Percentiles rank a stretch among this genome's conserved stretches.
These are phyloP conservation scores for Clonostachys byssicola DNA, from an alignment of 2,329 filamentous ascomycete species.

Conservation along the genomic window DNA sequence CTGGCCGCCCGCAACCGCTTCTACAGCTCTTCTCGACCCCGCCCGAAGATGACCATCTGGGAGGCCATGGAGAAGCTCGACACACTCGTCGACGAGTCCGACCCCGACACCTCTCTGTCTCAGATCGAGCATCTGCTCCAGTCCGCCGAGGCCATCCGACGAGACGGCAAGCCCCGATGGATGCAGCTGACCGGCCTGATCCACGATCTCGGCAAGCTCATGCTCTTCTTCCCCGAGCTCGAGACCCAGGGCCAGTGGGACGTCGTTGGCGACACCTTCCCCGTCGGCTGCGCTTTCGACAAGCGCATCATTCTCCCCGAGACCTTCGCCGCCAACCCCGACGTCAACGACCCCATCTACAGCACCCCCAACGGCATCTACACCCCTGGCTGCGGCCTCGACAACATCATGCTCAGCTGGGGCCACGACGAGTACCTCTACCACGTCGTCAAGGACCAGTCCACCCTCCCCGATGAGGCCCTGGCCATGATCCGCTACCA, in stretches of 20 bases:
- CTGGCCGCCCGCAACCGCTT: constrained; percentile 64
- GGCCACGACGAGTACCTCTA: constrained; percentile 88
- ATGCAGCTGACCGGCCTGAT: constrained; percentile 77
- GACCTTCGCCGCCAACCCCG: constrained; percentile 74
- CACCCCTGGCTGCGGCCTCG: constrained; percentile 70
- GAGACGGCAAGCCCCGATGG: constrained; percentile 78
- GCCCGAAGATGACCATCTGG: constrained; percentile 80
- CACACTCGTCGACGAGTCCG: constrained; percentile 84
- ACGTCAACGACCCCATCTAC: constrained; percentile 67
- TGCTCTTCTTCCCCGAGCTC: constrained; percentile 67
- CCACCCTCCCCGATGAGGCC: constrained; percentile 71
- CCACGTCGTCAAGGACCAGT: constrained; percentile 80
- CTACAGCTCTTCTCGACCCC: constrained; percentile 52
- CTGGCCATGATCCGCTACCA: constrained; percentile 93
- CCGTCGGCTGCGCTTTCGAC: constrained; percentile 73
- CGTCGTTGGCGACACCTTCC: constrained; percentile 84
- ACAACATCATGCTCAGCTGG: constrained; percentile 88
- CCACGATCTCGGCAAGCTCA: constrained; percentile 76
- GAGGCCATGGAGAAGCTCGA: constrained; percentile 90
- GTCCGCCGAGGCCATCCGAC: constrained; percentile 82
- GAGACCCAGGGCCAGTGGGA: constrained; percentile 84
- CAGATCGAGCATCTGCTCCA: constrained; percentile 91
- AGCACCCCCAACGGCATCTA: constrained; percentile 78
- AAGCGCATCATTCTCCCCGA: constrained; percentile 75
- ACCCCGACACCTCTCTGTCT: constrained; percentile 81